A percentile compares a stretch with the other conserved stretches of the same genome.
Evolutionary conservation across 768 basidiomycete genomes (phyloP).

Genomic region (Mycena indigotica): DNA sequence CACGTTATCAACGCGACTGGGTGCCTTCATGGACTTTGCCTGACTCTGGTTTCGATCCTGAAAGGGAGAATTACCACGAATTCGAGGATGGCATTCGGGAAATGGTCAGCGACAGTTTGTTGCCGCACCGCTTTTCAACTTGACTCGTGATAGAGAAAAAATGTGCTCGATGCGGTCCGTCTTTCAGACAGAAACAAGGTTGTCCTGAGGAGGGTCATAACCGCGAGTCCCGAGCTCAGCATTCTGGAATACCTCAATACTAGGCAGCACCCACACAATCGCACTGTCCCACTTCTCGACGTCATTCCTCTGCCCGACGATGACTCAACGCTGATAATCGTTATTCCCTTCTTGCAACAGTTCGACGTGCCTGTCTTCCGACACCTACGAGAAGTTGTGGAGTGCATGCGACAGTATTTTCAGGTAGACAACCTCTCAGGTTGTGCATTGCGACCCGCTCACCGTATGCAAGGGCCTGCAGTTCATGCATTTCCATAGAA

Average conservation of each 20-base stretch:
- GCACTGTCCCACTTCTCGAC: conserved; percentile 27
- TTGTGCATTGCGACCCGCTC: not conserved
- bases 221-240: conserved; percentile 9
- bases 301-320: conserved; percentile 24
- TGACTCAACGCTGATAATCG: conserved; percentile 14
- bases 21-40: not conserved
- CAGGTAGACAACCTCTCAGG: conserved; percentile 21
- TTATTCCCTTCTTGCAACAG: conserved; percentile 24
- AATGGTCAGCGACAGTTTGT: not conserved
- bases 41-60: not conserved
- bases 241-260: conserved; percentile 20
- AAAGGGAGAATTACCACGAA: not conserved
- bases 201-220: conserved; percentile 17
- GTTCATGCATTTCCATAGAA: conserved; percentile 27
- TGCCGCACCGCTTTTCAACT: not conserved
- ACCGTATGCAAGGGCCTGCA: conserved; percentile 19
- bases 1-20: not conserved
- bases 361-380: conserved; percentile 25
- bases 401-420: conserved; percentile 24
- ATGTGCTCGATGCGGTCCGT: conserved; percentile 21
- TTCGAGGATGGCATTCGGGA: not conserved
- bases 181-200: conserved; percentile 22
- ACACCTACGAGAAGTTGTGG: conserved; percentile 25
- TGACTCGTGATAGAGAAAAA: not conserved
- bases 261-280: conserved; percentile 24